A percentile compares a stretch with the other conserved stretches of the same genome.
Conservation (phyloP, 169 alveolate genomes). For the Cystoisospora suis region DNA sequence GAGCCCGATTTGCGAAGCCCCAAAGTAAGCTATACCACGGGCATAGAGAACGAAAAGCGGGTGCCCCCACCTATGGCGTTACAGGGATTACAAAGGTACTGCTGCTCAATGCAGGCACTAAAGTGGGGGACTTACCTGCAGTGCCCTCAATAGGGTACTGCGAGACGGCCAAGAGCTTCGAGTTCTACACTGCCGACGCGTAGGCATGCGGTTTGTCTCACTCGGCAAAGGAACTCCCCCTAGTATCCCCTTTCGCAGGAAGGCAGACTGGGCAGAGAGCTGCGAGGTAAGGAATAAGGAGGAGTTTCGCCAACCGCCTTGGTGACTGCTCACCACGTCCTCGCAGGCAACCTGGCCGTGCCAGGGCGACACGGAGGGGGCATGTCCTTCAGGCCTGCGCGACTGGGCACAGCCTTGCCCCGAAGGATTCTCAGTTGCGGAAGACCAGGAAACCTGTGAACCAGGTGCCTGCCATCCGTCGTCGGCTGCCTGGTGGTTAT, state of each 20-base stretch:
- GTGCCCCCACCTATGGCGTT: not conserved
- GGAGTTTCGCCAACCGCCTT: not conserved
- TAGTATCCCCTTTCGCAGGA: not conserved
- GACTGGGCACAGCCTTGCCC: conserved; percentile 50
- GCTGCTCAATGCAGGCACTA: no score
- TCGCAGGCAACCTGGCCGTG: conserved; percentile 59
- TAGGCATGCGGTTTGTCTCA: not conserved
- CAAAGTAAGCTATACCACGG: no score
- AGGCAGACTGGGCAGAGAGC: conserved; percentile 56
- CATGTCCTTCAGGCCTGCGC: conserved; percentile 40
- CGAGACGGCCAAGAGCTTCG: conserved; percentile 50
- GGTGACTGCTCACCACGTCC: not conserved
- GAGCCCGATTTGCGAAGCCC: conserved; percentile 45
- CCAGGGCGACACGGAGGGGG: conserved; percentile 3
- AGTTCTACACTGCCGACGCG: conserved; percentile 47
- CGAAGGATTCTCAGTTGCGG: conserved; percentile 34
- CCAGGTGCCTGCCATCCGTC: not conserved
- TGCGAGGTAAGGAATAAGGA: conserved; percentile 19
- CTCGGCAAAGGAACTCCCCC: not conserved
- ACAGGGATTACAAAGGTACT: no score
- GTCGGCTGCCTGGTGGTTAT: not conserved
- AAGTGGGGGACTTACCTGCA: no score
- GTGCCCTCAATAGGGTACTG: no score
- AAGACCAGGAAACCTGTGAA: conserved; percentile 41
- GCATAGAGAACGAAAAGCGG: not conserved